Percentiles rank a stretch among this genome's conserved stretches.
phyloP scores from a whole-genome alignment of 805 yeast genomes.

The Lipomyces japonicus region DNA sequence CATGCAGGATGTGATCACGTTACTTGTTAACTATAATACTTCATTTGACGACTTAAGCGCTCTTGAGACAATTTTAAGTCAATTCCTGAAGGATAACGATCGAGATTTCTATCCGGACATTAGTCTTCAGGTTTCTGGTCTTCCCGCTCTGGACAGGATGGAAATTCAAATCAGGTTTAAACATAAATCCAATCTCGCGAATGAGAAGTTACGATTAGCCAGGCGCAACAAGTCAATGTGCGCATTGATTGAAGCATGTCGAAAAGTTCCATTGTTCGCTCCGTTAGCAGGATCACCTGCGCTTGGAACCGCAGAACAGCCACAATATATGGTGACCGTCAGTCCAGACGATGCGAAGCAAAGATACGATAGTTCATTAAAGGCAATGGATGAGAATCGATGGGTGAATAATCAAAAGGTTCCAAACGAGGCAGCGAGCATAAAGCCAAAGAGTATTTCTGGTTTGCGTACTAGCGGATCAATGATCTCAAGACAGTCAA shows the following conservation, averaged over 20 bases:
- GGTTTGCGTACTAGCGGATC: too few relatives aligned
- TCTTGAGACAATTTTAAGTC: conserved; percentile 32
- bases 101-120: conserved; percentile 39
- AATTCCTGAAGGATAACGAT: conserved; percentile 36
- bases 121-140: conserved; percentile 35
- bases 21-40: conserved; percentile 34
- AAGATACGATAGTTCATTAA: not conserved
- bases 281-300: conserved; percentile 19
- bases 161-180: conserved; percentile 33
- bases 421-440: too few relatives aligned
- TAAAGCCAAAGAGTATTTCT: too few relatives aligned
- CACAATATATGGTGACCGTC: conserved; percentile 1
- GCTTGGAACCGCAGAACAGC: conserved; percentile 16
- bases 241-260: conserved; percentile 10
- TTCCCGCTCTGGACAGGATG: conserved; percentile 38
- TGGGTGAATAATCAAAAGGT: not conserved
- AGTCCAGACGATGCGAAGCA: conserved; percentile 1
- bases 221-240: conserved; percentile 21
- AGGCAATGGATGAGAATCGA: not conserved
- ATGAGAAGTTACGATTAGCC: conserved; percentile 28
- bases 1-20: conserved; percentile 11
- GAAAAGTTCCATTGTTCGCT: conserved; percentile 10
- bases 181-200: conserved; percentile 37
- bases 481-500: too few relatives aligned
- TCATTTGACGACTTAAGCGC: conserved; percentile 37